Evolutionary conservation across 116 monocot genomes (phyloP).

Genomic region (Cymodocea nodosa): DNA sequence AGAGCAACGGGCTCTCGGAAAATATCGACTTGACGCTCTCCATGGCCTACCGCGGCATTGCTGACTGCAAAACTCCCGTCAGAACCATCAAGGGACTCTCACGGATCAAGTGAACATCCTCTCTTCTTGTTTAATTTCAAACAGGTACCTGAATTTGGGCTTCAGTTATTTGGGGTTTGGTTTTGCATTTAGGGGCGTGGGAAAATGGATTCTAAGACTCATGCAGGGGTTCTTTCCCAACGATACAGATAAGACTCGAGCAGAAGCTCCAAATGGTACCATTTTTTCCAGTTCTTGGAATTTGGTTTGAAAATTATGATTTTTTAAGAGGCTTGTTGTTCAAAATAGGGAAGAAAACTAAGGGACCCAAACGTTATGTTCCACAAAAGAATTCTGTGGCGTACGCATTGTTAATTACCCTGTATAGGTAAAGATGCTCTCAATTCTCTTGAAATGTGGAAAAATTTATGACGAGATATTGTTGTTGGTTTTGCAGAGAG

Average conservation of each 20-base stretch:
- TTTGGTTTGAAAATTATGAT: neutral
- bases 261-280: constrained; percentile 28
- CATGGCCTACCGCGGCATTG: constrained; percentile 60
- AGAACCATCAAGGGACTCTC: constrained; percentile 69
- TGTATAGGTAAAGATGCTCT: constrained; percentile 47
- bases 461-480: neutral
- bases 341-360: constrained; percentile 52
- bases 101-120: constrained; percentile 45
- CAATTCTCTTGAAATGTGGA: neutral
- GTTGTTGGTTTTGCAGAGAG: constrained; percentile 22
- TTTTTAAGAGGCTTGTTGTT: neutral
- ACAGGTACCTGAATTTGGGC: neutral
- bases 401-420: constrained; percentile 85
- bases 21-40: constrained; percentile 58
- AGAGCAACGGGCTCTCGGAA: constrained; percentile 33
- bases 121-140: neutral
- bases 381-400: constrained; percentile 93
- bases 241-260: constrained; percentile 6
- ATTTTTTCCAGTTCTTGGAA: neutral
- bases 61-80: constrained; percentile 59
- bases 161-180: constrained; percentile 2
- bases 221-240: constrained; percentile 61
- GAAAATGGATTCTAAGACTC: constrained; percentile 74
- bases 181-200: constrained; percentile 51
- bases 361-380: constrained; percentile 57